Base-by-base conservation (phyloP, 306 rosid species). In the Dryas octopetala region DNA sequence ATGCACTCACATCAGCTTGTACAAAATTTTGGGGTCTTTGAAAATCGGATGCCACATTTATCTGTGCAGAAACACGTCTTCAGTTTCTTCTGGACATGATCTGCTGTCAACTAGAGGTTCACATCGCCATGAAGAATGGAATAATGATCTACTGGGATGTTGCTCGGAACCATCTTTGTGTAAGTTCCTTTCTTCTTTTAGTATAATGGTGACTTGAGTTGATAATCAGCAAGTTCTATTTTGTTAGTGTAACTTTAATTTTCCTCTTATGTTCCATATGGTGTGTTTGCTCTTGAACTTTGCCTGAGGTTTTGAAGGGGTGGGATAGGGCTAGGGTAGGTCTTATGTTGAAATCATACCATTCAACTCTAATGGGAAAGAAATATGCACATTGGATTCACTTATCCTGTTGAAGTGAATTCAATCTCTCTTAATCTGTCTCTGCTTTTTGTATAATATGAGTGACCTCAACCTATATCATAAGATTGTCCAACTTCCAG, bases 111-210 rank as follows among this genome's bases (percentile, higher is more conserved):
- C 85, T 49, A 88, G 88, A 74, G 85, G 87, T 73, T 89, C 96
- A 54, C 77, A 81, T 82, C 85, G 66, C 62, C 85, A 84, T 53
- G 93, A 80, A 71, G 96, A 96, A 54, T 96, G 99, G 99, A 94
- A 90, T 62, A 84, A 88, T 69, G 99, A 96, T 89, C 87, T 96
- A 72, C 99, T 96, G 38, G 92, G 91, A 70, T 96, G 99, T 80
- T 96, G 98, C 80, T 88, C 99, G 32, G 97, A 96, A 72, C 98
- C 97, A 64, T 85, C 80, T 66, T 87, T 96, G 64, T 96, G 99
- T 96, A 90, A 41, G 97, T 86, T 70, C 61, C 79, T 81, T 80
- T 76, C 53, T 65, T 6, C 80, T 70, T 61, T 70, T 54, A 58
- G 59, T 68, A 57, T 62, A 62, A 26, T 40, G 52, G 74, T 77